Evolutionary conservation across 306 rosid species (phyloP), one percentile per base, ranked within the genome.

Genomic region (Sindora glabra): DNA sequence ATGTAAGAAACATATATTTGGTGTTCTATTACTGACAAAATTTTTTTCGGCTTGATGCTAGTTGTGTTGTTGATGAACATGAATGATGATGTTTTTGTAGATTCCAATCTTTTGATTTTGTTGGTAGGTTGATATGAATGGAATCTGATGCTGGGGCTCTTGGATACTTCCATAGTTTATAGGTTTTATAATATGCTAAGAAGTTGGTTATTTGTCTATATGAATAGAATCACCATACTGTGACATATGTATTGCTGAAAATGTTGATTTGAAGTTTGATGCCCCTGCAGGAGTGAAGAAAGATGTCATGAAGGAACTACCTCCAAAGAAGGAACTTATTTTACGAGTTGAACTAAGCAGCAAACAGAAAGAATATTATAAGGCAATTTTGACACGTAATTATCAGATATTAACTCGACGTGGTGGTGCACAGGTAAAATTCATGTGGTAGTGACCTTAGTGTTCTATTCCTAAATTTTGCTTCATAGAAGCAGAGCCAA

Each of bases 251-350:
- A 22, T 62, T 63, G 39, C 55, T 41, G 30, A 58, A 39, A 54
- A 23, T 56, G 59, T 52, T 41, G 37, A 25, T 68, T 54, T 27
- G 56, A 51, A 22, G 50, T 27, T 62, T 64, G 55, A 19, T 14
- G 77, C 65, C 62, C 65, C 60, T 77, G 61, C 86, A 92, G 99
- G 99, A 78, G 95, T 94, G 75, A 94, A 94, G 76, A 94, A 89
- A 75, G 99, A 94, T 73, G 99, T 94, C 68, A 86, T 94, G 99
- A 94, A 94, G 84, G 99, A 94, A 32, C 68, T 94, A 41, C 99
- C 99, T 69, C 99, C 99, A 27, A 94, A 94, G 69, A 94, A 84
- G 80, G 99, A 94, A 63, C 99, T 94, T 51, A 94, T 94, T 73
- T 68, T 94, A 68, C 94, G 99, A 33, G 79, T 94, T 50, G 99